These are phyloP conservation scores for Yamadazyma blattariae DNA, from an alignment of 1,139 yeast species.

Conservation along the genomic window DNA sequence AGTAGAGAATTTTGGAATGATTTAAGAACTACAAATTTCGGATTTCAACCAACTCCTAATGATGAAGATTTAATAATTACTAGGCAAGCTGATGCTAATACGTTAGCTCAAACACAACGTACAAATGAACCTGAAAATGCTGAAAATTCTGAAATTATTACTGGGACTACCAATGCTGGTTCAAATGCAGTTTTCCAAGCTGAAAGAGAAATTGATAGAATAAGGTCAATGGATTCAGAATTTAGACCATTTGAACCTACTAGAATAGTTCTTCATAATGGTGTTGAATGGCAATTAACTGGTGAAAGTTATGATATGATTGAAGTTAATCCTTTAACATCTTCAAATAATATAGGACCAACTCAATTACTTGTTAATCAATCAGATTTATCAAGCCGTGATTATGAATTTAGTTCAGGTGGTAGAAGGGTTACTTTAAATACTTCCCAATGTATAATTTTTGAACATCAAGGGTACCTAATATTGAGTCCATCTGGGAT, in stretches of 20 bases:
- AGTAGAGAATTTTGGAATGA: slow-evolving; percentile 29
- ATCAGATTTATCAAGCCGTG: slow-evolving; percentile 19
- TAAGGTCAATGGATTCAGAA: not conserved
- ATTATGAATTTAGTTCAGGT: slow-evolving; percentile 21
- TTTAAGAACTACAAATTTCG: slow-evolving; percentile 22
- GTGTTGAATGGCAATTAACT: slow-evolving; percentile 23
- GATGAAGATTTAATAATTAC: slow-evolving; percentile 4
- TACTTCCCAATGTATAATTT: slow-evolving; percentile 43
- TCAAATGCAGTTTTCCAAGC: too few relatives aligned
- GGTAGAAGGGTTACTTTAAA: slow-evolving; percentile 22
- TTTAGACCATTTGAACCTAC: slow-evolving; percentile 18
- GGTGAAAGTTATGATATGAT: slow-evolving; percentile 28
- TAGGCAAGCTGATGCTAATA: not conserved
- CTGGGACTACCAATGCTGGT: too few relatives aligned
- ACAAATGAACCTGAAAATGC: not conserved
- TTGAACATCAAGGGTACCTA: slow-evolving; percentile 38
- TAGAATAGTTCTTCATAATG: slow-evolving; percentile 21
- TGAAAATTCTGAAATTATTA: not conserved
- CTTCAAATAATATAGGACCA: slow-evolving; percentile 6
- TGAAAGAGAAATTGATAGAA: not conserved
- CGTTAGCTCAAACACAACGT: not conserved
- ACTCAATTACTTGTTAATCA: slow-evolving; percentile 21
- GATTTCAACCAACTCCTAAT: slow-evolving; percentile 19
- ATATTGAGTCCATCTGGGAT: slow-evolving; percentile 36
- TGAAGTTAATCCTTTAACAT: slow-evolving; percentile 6